Evolutionary conservation across 768 basidiomycete genomes (phyloP).

Genomic region (Boletus sp.): DNA sequence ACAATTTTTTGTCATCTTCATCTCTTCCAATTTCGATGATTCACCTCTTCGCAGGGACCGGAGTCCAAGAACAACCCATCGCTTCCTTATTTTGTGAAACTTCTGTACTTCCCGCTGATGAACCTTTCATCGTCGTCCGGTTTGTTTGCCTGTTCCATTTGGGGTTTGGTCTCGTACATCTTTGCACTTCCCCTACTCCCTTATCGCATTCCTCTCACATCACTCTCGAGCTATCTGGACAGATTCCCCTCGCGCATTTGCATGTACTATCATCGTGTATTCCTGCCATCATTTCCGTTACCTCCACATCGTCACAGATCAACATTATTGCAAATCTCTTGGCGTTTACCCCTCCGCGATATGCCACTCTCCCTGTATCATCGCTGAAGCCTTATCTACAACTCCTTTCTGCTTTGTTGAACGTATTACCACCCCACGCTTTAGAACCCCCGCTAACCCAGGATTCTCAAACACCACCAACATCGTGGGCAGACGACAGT

Average conservation of each 20-base stretch:
- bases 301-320: conserved; percentile 36
- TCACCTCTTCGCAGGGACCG: conserved; percentile 42
- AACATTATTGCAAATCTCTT: conserved; percentile 74
- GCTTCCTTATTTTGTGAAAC: conserved; percentile 29
- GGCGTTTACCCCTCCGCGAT: conserved; percentile 62
- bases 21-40: neutral
- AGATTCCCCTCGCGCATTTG: conserved; percentile 54
- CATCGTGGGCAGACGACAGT: conserved; percentile 32
- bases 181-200: conserved; percentile 77
- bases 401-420: conserved; percentile 51
- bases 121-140: conserved; percentile 33
- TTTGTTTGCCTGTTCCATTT: conserved; percentile 32
- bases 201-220: conserved; percentile 61
- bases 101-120: conserved; percentile 24
- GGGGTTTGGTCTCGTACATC: conserved; percentile 49
- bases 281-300: conserved; percentile 30
- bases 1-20: conserved; percentile 46
- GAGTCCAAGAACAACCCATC: conserved; percentile 48
- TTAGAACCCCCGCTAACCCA: conserved; percentile 44
- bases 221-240: conserved; percentile 65
- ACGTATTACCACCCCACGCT: conserved; percentile 49
- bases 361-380: conserved; percentile 44
- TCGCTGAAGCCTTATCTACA: conserved; percentile 54
- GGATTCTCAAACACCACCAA: conserved; percentile 7
- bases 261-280: conserved; percentile 32